These are phyloP conservation scores for Sarcocystis neurona DNA, from an alignment of 169 alveolate genomes.

Conservation along the genomic window DNA sequence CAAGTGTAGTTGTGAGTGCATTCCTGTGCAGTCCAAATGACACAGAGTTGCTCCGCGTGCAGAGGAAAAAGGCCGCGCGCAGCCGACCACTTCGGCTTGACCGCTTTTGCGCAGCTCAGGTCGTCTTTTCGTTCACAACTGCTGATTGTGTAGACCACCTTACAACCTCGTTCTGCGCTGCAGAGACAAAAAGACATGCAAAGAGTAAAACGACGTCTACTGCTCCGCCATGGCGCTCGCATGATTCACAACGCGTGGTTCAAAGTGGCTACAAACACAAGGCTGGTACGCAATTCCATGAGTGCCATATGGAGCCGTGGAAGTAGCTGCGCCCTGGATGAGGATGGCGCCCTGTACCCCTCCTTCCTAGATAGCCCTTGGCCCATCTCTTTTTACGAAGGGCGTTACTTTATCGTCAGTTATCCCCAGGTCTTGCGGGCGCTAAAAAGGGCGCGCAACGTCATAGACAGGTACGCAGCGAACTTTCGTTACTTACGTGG, in stretches of 20 bases:
- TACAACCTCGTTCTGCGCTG: too few species aligned
- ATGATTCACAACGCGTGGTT: neutral
- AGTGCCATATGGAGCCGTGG: neutral
- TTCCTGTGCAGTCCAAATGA: too few species aligned
- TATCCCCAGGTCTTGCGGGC: slow-evolving; percentile 4
- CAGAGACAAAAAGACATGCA: too few species aligned
- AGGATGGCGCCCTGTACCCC: neutral
- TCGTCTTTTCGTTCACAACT: too few species aligned
- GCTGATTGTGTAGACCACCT: too few species aligned
- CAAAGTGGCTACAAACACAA: neutral
- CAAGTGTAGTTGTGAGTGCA: too few species aligned
- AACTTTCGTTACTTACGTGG: too few species aligned
- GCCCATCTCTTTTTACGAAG: slow-evolving; percentile 37
- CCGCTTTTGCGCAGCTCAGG: too few species aligned
- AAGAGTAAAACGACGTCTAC: neutral
- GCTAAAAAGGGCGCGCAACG: neutral
- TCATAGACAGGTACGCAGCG: slow-evolving; percentile 20
- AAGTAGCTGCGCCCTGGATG: slow-evolving; percentile 27
- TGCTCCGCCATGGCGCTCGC: neutral
- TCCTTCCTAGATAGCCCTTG: slow-evolving; percentile 14
- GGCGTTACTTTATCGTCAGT: neutral
- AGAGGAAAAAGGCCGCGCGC: too few species aligned
- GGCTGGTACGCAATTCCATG: neutral
- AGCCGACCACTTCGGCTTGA: too few species aligned
- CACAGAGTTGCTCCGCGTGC: too few species aligned